These are phyloP conservation scores for Candida sp. DNA, from an alignment of 1,139 yeast genomes.

Conservation along the genomic window DNA sequence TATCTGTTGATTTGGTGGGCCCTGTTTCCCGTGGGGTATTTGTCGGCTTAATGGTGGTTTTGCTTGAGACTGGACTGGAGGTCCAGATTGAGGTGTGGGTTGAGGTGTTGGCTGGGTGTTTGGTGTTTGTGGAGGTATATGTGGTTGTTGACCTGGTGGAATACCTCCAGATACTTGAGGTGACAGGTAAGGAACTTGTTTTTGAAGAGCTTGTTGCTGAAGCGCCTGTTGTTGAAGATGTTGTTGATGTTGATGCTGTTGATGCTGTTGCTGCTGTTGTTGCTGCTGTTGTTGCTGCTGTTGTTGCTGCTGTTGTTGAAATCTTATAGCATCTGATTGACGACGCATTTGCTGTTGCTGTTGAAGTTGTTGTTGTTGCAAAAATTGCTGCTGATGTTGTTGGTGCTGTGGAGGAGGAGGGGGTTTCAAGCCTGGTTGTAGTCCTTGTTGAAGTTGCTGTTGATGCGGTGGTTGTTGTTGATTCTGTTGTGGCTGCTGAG, in stretches of 20 bases:
- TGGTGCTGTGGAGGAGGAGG: conserved; percentile 4
- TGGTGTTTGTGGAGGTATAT: conserved; percentile 5
- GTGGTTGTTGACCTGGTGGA: conserved; percentile 6
- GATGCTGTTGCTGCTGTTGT: conserved; percentile 9
- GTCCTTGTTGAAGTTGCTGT: conserved; percentile 8
- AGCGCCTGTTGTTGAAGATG: conserved; percentile 8
- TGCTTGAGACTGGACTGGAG: conserved; percentile 13
- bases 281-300: not conserved
- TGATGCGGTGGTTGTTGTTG: conserved; percentile 4
- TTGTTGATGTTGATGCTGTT: conserved; percentile 6
- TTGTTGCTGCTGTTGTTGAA: conserved; percentile 9
- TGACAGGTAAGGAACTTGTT: conserved; percentile 10
- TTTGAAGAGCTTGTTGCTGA: conserved; percentile 8
- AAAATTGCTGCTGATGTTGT: conserved; percentile 4
- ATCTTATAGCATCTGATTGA: conserved; percentile 12
- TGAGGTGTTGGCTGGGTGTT: not conserved
- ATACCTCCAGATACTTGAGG: not conserved
- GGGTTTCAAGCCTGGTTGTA: conserved; percentile 11
- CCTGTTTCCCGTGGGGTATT: not conserved
- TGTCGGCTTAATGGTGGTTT: conserved; percentile 6
- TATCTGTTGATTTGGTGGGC: not conserved
- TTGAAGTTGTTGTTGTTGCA: conserved; percentile 8
- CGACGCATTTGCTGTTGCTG: conserved; percentile 1
- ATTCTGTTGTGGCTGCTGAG: conserved; percentile 1
- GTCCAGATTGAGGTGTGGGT: conserved; percentile 1